phyloP scores from a whole-genome alignment of 805 yeast genomes.

The Yamadazyma sp. region DNA sequence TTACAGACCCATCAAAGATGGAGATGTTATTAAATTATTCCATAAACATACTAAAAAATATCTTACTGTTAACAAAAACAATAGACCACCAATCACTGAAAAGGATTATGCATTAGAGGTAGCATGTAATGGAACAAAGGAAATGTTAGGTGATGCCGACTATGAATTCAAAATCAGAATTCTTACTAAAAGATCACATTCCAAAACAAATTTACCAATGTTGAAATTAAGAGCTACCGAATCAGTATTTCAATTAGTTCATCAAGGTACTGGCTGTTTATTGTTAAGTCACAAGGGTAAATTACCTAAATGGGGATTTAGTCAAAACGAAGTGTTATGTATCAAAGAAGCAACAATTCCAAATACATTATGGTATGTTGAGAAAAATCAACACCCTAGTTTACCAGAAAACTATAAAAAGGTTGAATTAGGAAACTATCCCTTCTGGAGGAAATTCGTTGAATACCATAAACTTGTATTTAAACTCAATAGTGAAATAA shows the following conservation, averaged over 20 bases:
- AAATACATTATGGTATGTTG: conserved; percentile 74
- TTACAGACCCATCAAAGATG: conserved; percentile 43
- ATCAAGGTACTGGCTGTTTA: conserved; percentile 64
- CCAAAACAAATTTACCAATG: conserved; percentile 29
- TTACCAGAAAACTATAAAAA: conserved; percentile 22
- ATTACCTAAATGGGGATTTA: conserved; percentile 82
- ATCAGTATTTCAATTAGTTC: conserved; percentile 66
- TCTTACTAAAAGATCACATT: conserved; percentile 27
- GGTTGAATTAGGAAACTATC: conserved; percentile 20
- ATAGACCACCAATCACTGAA: conserved; percentile 84
- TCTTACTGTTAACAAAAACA: conserved; percentile 59
- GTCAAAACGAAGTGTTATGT: conserved; percentile 88
- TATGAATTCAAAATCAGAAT: conserved; percentile 69
- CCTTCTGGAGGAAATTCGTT: conserved; percentile 48
- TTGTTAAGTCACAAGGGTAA: conserved; percentile 69
- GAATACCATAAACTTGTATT: conserved; percentile 61
- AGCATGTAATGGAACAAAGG: conserved; percentile 62
- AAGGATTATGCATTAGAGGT: conserved; percentile 90
- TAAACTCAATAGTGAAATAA: conserved; percentile 43
- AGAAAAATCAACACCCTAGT: conserved; percentile 57
- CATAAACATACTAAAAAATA: conserved; percentile 69
- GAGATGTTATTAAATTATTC: conserved; percentile 60
- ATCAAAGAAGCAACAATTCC: conserved; percentile 66
- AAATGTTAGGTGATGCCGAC: conserved; percentile 61
- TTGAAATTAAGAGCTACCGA: conserved; percentile 52